Conservation (phyloP, 2,329 filamentous ascomycete genomes). For the Ophiostoma quercus region DNA sequence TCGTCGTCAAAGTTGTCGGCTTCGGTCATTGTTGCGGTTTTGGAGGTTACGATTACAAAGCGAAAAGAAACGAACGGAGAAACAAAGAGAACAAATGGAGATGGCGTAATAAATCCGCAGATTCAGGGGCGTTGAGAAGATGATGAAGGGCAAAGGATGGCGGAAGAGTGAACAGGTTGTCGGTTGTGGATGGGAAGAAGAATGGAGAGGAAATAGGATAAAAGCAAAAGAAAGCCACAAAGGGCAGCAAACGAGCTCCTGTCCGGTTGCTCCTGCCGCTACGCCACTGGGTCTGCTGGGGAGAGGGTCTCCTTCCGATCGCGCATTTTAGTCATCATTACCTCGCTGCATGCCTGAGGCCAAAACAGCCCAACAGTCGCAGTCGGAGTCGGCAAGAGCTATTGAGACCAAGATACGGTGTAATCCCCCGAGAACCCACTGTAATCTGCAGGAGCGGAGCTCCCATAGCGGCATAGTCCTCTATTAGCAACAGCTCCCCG, state of each 20-base stretch:
- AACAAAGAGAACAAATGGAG: neutral
- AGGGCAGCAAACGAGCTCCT: slow-evolving; percentile 4
- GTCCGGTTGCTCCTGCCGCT: neutral
- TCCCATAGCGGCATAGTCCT: neutral
- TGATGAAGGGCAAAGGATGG: neutral
- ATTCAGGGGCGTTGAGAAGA: neutral
- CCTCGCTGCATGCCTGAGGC: neutral
- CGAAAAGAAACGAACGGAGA: neutral
- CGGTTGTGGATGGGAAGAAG: slow-evolving; percentile 13
- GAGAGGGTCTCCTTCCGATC: neutral
- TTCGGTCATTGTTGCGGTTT: slow-evolving; percentile 56
- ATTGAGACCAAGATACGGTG: neutral
- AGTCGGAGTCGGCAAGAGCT: neutral
- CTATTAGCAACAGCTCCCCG: neutral
- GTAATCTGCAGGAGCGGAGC: neutral
- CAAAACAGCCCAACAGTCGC: neutral
- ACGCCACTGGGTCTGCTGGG: neutral
- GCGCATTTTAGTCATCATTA: slow-evolving; percentile 1
- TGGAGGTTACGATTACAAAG: neutral
- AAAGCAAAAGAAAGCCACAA: neutral
- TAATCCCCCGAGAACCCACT: slow-evolving; percentile 5
- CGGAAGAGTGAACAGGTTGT: neutral
- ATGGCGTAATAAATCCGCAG: neutral
- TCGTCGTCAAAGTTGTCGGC: slow-evolving; percentile 77
- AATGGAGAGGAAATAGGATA: neutral